phyloP scores from a whole-genome alignment of 257 asterid species.

The Cordia subcordata region DNA sequence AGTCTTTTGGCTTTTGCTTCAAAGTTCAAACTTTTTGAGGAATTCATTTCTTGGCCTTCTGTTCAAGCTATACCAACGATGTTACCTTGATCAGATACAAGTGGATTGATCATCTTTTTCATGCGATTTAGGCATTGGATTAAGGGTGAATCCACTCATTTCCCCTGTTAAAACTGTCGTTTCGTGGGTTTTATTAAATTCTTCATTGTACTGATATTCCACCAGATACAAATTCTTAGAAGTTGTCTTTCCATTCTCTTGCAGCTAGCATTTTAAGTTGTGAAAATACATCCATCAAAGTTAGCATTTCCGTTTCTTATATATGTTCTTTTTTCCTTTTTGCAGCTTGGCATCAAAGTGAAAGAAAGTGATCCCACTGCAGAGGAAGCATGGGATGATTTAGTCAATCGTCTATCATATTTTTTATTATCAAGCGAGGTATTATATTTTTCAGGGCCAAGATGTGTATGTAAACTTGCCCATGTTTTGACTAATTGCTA shows the following conservation, averaged over 20 bases:
- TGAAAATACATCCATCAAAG: slow-evolving; percentile 10
- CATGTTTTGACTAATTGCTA: not conserved
- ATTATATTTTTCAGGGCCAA: slow-evolving; percentile 12
- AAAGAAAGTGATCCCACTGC: slow-evolving; percentile 55
- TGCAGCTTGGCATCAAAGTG: slow-evolving; percentile 69
- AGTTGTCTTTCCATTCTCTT: not conserved
- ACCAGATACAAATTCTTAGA: no score
- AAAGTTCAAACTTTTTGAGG: no score
- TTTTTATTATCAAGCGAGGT: slow-evolving; percentile 72
- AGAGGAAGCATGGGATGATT: slow-evolving; percentile 73
- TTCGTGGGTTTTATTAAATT: no score
- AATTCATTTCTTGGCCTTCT: no score
- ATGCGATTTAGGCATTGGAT: no score
- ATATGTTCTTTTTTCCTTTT: slow-evolving; percentile 10
- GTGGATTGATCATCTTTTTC: no score
- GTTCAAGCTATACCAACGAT: no score
- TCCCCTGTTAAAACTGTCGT: no score
- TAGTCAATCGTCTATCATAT: slow-evolving; percentile 56
- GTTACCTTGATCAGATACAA: no score
- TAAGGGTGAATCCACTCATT: no score
- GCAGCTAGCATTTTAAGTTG: slow-evolving; percentile 1
- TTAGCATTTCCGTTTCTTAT: slow-evolving; percentile 7
- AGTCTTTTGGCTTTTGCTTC: no score
- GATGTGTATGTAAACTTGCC: not conserved
- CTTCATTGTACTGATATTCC: no score